Evolutionary conservation across 2,329 filamentous ascomycete genomes (phyloP).

Genomic region (Macrophomina tecta): DNA sequence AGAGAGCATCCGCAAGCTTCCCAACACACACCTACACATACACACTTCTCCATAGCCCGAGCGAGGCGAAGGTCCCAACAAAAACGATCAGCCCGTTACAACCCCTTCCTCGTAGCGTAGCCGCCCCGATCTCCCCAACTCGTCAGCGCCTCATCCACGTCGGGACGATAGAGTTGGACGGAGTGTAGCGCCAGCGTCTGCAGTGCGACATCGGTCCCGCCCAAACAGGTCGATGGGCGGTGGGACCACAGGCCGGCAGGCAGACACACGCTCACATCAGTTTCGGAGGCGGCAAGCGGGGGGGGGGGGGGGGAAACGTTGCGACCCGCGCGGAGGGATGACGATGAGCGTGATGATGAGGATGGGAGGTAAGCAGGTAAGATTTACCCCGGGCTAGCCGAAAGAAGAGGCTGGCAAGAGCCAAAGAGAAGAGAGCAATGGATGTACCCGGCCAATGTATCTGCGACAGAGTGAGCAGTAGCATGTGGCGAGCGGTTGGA

Average conservation of each 20-base stretch:
- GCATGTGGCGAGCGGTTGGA: neutral
- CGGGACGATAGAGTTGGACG: neutral
- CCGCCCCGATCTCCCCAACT: neutral
- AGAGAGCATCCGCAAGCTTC: too few species aligned
- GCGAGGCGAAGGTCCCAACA: neutral
- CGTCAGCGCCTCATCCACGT: neutral
- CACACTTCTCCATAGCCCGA: too few species aligned
- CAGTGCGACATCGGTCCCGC: conserved; percentile 6
- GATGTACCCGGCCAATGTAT: neutral
- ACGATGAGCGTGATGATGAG: too few species aligned
- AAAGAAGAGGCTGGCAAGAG: neutral
- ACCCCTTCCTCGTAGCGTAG: neutral
- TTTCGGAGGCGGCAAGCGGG: neutral
- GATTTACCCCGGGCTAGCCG: too few species aligned
- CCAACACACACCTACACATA: too few species aligned
- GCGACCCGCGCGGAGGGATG: neutral
- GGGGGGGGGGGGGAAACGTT: neutral
- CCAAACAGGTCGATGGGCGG: conserved; percentile 16
- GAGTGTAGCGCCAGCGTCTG: neutral
- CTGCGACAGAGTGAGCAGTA: neutral
- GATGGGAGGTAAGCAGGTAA: too few species aligned
- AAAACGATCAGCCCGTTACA: neutral
- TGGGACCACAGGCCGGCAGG: neutral
- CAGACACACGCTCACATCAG: conserved; percentile 9
- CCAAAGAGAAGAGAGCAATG: neutral